phyloP scores from a whole-genome alignment of 1,284 basidiomycete genomes.

The Porogramme epimiltina region DNA sequence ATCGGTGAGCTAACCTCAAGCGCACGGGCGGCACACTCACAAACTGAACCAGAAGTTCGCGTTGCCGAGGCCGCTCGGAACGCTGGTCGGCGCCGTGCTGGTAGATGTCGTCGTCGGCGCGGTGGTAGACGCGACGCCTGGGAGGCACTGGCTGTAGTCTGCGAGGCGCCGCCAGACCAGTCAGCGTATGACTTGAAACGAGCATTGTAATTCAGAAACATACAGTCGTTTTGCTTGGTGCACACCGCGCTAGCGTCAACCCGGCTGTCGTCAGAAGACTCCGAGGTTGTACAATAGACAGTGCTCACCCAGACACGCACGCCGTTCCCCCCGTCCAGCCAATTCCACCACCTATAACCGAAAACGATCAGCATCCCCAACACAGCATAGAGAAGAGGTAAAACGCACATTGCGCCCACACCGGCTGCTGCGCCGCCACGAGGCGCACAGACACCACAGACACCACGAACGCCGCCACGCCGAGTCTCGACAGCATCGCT shows the following conservation, averaged over 20 bases:
- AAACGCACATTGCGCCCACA: conserved; percentile 27
- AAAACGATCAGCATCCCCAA: neutral
- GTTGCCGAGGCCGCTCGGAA: conserved; percentile 19
- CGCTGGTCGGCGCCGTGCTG: conserved; percentile 24
- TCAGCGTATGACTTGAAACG: conserved; percentile 22
- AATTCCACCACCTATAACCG: conserved; percentile 37
- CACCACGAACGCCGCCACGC: conserved; percentile 13
- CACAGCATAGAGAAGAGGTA: neutral
- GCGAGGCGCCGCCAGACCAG: neutral
- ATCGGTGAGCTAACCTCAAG: neutral
- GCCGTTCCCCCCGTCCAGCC: conserved; percentile 43
- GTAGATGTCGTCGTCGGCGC: conserved; percentile 28
- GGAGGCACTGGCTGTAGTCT: conserved; percentile 51
- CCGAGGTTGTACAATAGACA: conserved; percentile 10
- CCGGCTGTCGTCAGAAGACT: neutral
- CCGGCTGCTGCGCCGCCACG: conserved; percentile 23
- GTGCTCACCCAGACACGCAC: conserved; percentile 41
- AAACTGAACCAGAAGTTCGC: conserved; percentile 55
- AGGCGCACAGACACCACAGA: conserved; percentile 17
- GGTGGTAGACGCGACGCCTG: too few relatives aligned
- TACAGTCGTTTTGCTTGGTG: conserved; percentile 41
- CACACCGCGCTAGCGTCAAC: conserved; percentile 33
- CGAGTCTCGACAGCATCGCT: conserved; percentile 18
- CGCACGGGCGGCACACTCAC: conserved; percentile 29
- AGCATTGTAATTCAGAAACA: conserved; percentile 11